Evolutionary conservation across 345 rosid species (phyloP).

Genomic region (Psidium friedrichsthalianum): DNA sequence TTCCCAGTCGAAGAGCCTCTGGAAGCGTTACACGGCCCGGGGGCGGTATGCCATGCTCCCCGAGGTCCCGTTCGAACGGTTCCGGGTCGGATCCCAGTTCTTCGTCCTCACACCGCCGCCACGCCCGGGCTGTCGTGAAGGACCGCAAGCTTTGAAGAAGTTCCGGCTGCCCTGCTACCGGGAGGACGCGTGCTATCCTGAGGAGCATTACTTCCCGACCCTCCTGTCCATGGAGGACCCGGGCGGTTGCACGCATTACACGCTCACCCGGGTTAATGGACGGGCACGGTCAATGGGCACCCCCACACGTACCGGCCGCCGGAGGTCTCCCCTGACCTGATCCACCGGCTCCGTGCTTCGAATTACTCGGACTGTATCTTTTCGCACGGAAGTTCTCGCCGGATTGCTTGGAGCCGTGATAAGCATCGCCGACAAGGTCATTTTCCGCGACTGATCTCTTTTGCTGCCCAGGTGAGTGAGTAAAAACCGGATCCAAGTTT

Average conservation of each 20-base stretch:
- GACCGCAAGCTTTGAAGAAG: conserved; percentile 67
- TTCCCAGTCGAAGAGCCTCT: conserved; percentile 47
- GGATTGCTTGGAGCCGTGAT: conserved; percentile 71
- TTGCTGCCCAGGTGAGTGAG: conserved; percentile 27
- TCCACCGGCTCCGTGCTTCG: conserved; percentile 45
- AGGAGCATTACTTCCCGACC: conserved; percentile 96
- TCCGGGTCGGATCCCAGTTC: conserved; percentile 89
- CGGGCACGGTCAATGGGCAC: conserved; percentile 75
- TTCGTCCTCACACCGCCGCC: conserved; percentile 69
- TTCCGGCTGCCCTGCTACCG: conserved; percentile 69
- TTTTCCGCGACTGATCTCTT: conserved; percentile 58
- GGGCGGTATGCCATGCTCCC: conserved; percentile 77
- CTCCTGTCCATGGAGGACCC: conserved; percentile 76
- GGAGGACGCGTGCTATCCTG: conserved; percentile 77
- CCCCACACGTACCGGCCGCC: conserved; percentile 54
- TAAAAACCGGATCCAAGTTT: background rate
- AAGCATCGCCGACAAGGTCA: conserved; percentile 60
- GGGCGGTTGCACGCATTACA: conserved; percentile 50
- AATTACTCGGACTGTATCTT: conserved; percentile 57
- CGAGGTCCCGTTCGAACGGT: conserved; percentile 56
- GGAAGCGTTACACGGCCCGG: conserved; percentile 77
- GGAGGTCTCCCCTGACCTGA: conserved; percentile 52
- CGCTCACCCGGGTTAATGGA: conserved; percentile 87
- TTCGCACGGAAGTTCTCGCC: conserved; percentile 91
- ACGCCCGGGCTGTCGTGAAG: conserved; percentile 54